Evolutionary conservation across 2,329 filamentous ascomycete species (phyloP).

Genomic region (Fusarium mangiferae): DNA sequence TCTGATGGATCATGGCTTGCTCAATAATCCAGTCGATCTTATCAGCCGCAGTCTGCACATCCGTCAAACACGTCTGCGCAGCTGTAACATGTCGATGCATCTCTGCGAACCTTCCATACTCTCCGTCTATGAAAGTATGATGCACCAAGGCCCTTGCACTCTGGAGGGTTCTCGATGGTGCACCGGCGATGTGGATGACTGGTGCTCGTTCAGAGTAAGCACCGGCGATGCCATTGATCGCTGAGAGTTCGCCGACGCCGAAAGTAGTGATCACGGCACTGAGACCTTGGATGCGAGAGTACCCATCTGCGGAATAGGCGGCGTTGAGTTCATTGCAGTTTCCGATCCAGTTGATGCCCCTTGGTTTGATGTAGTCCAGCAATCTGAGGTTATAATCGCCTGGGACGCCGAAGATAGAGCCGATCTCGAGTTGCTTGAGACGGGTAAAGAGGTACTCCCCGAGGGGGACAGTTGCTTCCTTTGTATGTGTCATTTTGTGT

Average conservation of each 20-base stretch:
- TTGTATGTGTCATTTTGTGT: neutral
- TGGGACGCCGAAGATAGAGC: constrained; percentile 12
- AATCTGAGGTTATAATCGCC: constrained; percentile 22
- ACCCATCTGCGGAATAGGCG: constrained; percentile 5
- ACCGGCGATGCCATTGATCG: constrained; percentile 9
- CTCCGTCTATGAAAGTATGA: constrained; percentile 11
- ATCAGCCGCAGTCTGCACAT: neutral
- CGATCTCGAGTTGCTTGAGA: constrained; percentile 11
- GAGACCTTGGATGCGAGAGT: constrained; percentile 1
- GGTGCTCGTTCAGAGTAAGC: constrained; percentile 11
- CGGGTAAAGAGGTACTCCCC: constrained; percentile 11
- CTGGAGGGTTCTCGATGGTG: neutral
- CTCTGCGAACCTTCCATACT: constrained; percentile 6
- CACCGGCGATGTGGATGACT: constrained; percentile 6
- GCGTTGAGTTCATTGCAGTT: constrained; percentile 22
- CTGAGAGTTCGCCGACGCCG: constrained; percentile 15
- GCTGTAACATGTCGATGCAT: constrained; percentile 18
- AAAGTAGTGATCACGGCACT: constrained; percentile 7
- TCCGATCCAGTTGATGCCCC: constrained; percentile 10
- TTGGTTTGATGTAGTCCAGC: constrained; percentile 6
- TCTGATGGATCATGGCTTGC: neutral
- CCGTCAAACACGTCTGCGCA: constrained; percentile 4
- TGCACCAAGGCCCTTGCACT: neutral
- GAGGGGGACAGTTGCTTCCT: neutral
- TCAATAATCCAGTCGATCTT: constrained; percentile 18